Evolutionary conservation across 1,139 yeast genomes (phyloP), one percentile per base, ranked within the genome.

Genomic region (Kodamaea alishanica): DNA sequence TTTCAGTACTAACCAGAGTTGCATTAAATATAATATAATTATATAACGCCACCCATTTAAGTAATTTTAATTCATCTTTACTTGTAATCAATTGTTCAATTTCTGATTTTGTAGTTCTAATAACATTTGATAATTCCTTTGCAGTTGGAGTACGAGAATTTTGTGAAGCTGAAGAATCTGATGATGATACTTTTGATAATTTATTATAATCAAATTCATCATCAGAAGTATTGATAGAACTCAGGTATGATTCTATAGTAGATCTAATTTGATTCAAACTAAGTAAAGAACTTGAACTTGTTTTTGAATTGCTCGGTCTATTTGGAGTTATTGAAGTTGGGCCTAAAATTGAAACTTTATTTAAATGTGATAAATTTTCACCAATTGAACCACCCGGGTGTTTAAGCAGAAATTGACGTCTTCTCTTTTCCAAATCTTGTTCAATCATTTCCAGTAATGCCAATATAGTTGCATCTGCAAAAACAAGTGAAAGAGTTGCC

Each of bases 351-450:
- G 28, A 41, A 44, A n/a, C 23, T 33, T 59, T 62, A 45, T 66
- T 65, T 40, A 67, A 56, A 39, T 66, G 67, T 35, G 70, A 60
- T 46, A 70, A 64, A 43, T 61, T 71, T 31, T 77, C 73, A 11
- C 96, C 96, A 51, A 88, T 87, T 2, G 94, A 85, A 23, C 96
- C 96, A 26, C 96, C 96, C 1, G 96, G 96, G 54, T 88, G 96
- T 54, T 83, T 75, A 45, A 73, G 73, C 6, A 84, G 80, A 58
- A 88, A 88, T 35, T 72, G 58, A 42, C 60, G 65, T 45, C 72
- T 73, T 36, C 95, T 67, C 44, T 71, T 67, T 30, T 64, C 58
- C 29, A 69, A 62, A 52, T 84, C 88, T 6, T 65, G 66, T 42
- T 81, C 81, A 37, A 82, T 71, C 57, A 81, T 58, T 53, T 87